Base-by-base conservation (phyloP, 768 basidiomycete species). In the Trametes coccinea region DNA sequence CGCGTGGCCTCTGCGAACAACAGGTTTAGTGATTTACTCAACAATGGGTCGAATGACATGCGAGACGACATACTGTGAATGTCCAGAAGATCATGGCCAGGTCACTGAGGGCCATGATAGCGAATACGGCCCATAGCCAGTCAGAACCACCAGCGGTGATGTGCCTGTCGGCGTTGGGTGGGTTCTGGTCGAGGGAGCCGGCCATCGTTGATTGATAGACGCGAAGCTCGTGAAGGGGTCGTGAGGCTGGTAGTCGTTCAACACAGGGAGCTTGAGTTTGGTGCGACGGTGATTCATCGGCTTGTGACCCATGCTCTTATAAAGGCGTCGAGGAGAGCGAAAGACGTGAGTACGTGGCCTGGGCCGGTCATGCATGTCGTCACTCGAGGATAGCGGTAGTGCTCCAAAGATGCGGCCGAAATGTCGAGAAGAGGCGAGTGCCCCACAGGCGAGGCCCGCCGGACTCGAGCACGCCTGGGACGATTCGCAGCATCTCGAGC, bases 71-170 rank as follows among this genome's bases (percentile, higher is more conserved):
- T 53, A 74, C 73, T 14, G 72, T 53, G 61, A 74, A 78, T 16
- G 75, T 68, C 78, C 78, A 84, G 16, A 59, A 67, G 11, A 84
- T 56, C 57, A 76, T 68, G 43, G 65, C 40, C 31, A 83, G 47
- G 62, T 79, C 78, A 9, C 74, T 73, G 16, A 80, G 5, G 5
- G 75, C 66, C 82, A 86, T 84, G 57, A 84, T 53, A 9, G 79
- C 78, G 53, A 81, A 82, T 41, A 83, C 82, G 0, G 82, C 78
- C 82, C 82, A 86, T 5, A 80, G 70, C 80, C 81, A 86, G 72
- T 84, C 75, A 1, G 83, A 80, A 4, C 77, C 83, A 37, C 72
- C 73, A 0, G 67, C 64, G 53, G 79, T 78, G 70, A 85, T 79
- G 69, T 77, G 75, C 52, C 62, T 63, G 13, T 67, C 69, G 29